Base-by-base conservation (phyloP, 2,329 filamentous ascomycete genomes). In the Fusarium sp. region DNA sequence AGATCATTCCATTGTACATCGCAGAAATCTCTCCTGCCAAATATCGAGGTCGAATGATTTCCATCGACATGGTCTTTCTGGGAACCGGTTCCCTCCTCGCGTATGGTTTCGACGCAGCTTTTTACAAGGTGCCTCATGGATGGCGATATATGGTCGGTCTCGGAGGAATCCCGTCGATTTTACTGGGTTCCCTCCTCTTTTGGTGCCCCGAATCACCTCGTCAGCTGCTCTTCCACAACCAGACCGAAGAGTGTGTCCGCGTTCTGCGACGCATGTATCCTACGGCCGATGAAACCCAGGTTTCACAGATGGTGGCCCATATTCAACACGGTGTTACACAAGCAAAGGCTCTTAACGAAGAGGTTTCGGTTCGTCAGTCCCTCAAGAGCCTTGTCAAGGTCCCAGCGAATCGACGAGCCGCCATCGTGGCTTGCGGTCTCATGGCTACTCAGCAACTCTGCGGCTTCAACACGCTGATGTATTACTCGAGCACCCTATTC, bases 361-460 rank as follows among this genome's bases (percentile, higher is more conserved):
- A 74, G 38, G 47, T 74, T 9, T 74, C 71, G 7, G 36, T 68
- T 81, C 54, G 54, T 0, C 54, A 36, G 14, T 35, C 54, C 2
- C 54, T 58, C 22, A 58, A 58, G 33, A 58, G 54, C 33, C 54
- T 58, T 35, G 9, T 36, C 9, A 36, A 25, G 2, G 22, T 58
- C 2, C 54, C 54, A 0, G 69, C 78, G 9, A 85, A 84, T 33
- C 79, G 82, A 16, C 81, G 85, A 20, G 84, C 85, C 0, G 76
- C 85, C 6, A 74, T 86, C 33, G 78, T 79, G 27, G 85, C 84
- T 3, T 86, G 85, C 57, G 81, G 83, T 1, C 69, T 86, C 14
- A 86, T 86, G 85, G 84, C 83, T 1, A 81, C 85, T 18, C 82
- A 81, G 6, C 73, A 77, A 13, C 63, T 75, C 16, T 76, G 70